Evolutionary conservation across 2,329 filamentous ascomycete species (phyloP).

Genomic region (Cryphonectria radicalis): DNA sequence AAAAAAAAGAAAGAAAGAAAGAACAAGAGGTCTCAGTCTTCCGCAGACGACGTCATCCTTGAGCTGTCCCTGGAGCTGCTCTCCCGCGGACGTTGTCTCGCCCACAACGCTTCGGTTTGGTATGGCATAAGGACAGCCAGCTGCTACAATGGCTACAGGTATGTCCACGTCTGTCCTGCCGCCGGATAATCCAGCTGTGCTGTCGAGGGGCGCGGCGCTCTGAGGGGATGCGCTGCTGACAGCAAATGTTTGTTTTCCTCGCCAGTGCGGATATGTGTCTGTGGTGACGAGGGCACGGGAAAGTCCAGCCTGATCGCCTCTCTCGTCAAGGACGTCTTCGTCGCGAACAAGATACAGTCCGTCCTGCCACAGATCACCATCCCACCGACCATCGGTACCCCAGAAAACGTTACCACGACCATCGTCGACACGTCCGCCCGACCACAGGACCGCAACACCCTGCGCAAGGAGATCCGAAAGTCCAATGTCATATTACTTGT

Average conservation of each 20-base stretch:
- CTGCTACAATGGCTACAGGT: conserved; percentile 37
- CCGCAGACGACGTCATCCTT: background rate
- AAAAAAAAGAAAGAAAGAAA: no score
- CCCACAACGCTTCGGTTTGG: background rate
- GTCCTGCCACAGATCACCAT: conserved; percentile 95
- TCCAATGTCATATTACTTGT: conserved; percentile 96
- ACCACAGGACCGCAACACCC: conserved; percentile 86
- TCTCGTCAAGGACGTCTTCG: conserved; percentile 95
- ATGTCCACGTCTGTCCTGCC: conserved; percentile 19
- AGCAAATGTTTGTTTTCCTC: conserved; percentile 9
- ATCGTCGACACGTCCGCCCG: conserved; percentile 97
- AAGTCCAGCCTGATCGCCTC: conserved; percentile 94
- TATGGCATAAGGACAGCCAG: conserved; percentile 19
- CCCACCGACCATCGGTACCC: conserved; percentile 87
- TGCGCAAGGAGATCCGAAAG: conserved; percentile 94
- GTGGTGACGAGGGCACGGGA: conserved; percentile 93
- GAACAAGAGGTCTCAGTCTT: background rate
- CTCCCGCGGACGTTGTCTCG: background rate
- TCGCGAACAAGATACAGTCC: conserved; percentile 87
- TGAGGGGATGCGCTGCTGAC: conserved; percentile 23
- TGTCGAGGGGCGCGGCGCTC: background rate
- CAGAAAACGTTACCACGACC: conserved; percentile 95
- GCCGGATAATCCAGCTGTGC: background rate
- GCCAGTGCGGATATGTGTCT: conserved; percentile 89
- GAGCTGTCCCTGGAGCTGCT: background rate